Conservation (phyloP, 2,329 filamentous ascomycete species). For the Chalaropsis ovoidea region DNA sequence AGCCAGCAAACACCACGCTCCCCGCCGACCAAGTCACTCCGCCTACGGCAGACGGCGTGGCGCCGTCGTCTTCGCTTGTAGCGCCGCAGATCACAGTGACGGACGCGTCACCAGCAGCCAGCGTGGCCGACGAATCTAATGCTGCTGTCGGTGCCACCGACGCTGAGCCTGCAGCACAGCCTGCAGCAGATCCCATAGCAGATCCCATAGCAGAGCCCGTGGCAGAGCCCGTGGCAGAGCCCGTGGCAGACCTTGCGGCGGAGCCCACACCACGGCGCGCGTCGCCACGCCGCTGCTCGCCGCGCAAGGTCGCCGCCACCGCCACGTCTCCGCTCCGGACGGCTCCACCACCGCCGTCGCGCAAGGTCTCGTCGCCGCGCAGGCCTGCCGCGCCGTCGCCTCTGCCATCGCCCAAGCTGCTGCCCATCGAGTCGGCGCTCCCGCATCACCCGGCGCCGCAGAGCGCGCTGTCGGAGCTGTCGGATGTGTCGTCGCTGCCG, state of each 20-base stretch:
- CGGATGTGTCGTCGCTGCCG: slow-evolving; percentile 21
- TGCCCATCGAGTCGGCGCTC: slow-evolving; percentile 12
- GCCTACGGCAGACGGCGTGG: not conserved
- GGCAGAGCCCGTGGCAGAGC: not conserved
- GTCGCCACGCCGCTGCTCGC: slow-evolving; percentile 14
- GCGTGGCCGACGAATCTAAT: slow-evolving; percentile 26
- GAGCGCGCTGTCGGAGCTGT: slow-evolving; percentile 21
- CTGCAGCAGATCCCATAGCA: too few relatives aligned
- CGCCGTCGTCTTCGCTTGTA: not conserved
- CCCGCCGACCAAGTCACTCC: not conserved
- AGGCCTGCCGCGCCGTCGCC: not conserved
- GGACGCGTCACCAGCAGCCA: slow-evolving; percentile 29
- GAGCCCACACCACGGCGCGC: not conserved
- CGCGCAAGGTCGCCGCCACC: not conserved
- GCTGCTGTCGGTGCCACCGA: not conserved
- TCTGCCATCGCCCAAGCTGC: not conserved
- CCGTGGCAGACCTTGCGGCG: not conserved
- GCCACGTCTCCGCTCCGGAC: too few relatives aligned
- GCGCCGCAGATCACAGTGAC: slow-evolving; percentile 28
- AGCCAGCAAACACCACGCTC: not conserved
- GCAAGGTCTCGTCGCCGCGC: not conserved
- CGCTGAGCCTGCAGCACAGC: too few relatives aligned
- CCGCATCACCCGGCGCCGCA: slow-evolving; percentile 24
- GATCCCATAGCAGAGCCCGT: too few relatives aligned
- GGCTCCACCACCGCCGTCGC: not conserved